Conservation (phyloP, 2,329 filamentous ascomycete species). For the Dactylella cylindrospora region DNA sequence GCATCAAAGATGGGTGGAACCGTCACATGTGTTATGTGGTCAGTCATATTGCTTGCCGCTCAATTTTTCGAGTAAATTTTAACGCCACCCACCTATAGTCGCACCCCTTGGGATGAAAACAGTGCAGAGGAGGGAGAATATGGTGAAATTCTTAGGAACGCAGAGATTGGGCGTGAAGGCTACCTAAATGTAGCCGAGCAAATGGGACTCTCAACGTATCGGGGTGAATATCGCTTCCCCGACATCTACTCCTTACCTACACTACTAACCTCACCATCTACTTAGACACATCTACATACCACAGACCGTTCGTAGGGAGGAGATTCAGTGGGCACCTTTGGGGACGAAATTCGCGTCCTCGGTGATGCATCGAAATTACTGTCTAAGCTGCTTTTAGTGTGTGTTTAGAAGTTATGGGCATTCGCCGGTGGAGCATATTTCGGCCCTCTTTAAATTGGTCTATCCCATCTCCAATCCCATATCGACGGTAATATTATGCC, state of each 20-base stretch:
- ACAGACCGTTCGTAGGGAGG: too few relatives aligned
- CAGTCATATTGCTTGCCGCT: background rate
- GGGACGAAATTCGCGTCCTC: too few relatives aligned
- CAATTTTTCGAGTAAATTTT: too few relatives aligned
- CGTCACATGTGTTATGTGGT: slow-evolving; percentile 49
- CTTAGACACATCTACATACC: slow-evolving; percentile 23
- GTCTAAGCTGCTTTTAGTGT: too few relatives aligned
- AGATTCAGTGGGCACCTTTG: too few relatives aligned
- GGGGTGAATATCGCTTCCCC: slow-evolving; percentile 8
- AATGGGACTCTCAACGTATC: slow-evolving; percentile 14
- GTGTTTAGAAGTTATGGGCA: too few relatives aligned
- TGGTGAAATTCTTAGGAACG: slow-evolving; percentile 17
- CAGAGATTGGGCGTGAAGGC: slow-evolving; percentile 20
- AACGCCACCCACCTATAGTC: slow-evolving; percentile 12
- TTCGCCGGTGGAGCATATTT: too few relatives aligned
- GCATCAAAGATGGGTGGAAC: slow-evolving; percentile 28
- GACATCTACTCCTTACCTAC: too few relatives aligned
- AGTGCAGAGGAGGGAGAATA: slow-evolving; percentile 6
- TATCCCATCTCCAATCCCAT: slow-evolving; percentile 15
- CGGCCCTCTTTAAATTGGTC: too few relatives aligned
- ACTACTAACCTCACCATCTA: background rate
- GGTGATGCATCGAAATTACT: too few relatives aligned
- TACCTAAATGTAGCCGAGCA: slow-evolving; percentile 35
- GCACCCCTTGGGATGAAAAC: slow-evolving; percentile 22
- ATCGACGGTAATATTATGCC: slow-evolving; percentile 50